Evolutionary conservation across 208 protist species (phyloP), one percentile per base, ranked within the genome.

Genomic region (Wallacemonas sp.): DNA sequence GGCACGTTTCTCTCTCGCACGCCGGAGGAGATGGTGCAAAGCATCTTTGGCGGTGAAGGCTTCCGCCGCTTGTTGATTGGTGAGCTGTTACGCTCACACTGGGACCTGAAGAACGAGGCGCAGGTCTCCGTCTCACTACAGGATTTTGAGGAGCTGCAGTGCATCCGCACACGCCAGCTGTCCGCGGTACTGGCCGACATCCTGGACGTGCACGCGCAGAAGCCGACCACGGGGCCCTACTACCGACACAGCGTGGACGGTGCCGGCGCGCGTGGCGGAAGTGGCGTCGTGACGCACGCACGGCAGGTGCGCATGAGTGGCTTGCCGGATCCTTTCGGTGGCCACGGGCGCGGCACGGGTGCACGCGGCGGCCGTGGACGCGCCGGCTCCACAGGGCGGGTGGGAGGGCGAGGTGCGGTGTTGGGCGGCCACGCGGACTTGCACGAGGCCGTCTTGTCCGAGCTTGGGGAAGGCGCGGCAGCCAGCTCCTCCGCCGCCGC

Each of bases 111-210:
- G 21, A 80, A 84, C 69, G 86, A 95, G 76, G 84, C 85, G 22
- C 83, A 90, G 67, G 79, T 95, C 36, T 85, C 81, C 60, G 82
- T 95, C 3, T 92, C 84, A 9, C 37, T 95, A 4, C 84, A 92
- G 52, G 86, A 93, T 55, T 77, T 95, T 57, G 85, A 95, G 73
- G 71, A 87, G 50, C 65, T 95, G 57, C 85, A 93, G 76, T 86
- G 71, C 54, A 86, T 95, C 24, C 89, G 89, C 1, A 78, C 87
- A 12, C 74, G 81, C 1, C 77, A 92, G 62, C 22, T 95, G 12
- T 70, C 89, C 21, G 19, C 83, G 42, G 74, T 91, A 45, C 74
- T 95, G 34, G 82, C 81, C 13, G 42, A 68, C 2, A 91, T 95
- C 29, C 62, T 83, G 17, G 89, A 95, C 57, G 82, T 93, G 19